Conservation (phyloP, 2,329 filamentous ascomycete species). For the Mollisiaceae sp. region DNA sequence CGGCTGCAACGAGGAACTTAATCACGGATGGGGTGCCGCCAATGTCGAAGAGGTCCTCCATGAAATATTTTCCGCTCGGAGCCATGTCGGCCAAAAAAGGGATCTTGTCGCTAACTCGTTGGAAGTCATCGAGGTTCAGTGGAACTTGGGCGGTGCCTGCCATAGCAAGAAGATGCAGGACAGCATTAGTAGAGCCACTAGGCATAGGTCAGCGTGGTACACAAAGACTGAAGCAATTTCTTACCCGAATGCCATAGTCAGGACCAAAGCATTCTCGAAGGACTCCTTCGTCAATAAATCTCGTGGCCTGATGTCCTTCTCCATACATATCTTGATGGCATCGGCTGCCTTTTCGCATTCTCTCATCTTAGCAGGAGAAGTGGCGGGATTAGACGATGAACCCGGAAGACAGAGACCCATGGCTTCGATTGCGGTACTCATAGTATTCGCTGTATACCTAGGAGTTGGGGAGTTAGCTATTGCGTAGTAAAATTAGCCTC, state of each 20-base stretch:
- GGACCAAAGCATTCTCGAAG: slow-evolving; percentile 74
- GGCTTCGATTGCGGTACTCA: slow-evolving; percentile 75
- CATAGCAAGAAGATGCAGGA: slow-evolving; percentile 75
- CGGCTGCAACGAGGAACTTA: slow-evolving; percentile 80
- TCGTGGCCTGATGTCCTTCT: slow-evolving; percentile 69
- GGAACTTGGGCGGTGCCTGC: slow-evolving; percentile 70
- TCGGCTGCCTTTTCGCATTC: slow-evolving; percentile 73
- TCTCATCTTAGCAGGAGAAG: slow-evolving; percentile 71
- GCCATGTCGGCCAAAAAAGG: slow-evolving; percentile 75
- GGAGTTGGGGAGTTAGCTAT: no score
- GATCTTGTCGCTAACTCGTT: slow-evolving; percentile 71
- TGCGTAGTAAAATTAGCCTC: no score
- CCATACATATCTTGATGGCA: slow-evolving; percentile 71
- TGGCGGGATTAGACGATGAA: slow-evolving; percentile 71
- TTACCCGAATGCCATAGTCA: slow-evolving; percentile 72
- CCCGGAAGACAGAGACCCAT: slow-evolving; percentile 73
- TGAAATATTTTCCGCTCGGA: slow-evolving; percentile 82
- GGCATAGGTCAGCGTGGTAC: slow-evolving; percentile 13
- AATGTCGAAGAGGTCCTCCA: slow-evolving; percentile 86
- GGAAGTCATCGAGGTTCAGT: slow-evolving; percentile 70
- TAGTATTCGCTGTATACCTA: slow-evolving; percentile 71
- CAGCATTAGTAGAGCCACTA: slow-evolving; percentile 69
- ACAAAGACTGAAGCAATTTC: not conserved
- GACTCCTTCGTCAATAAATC: slow-evolving; percentile 72
- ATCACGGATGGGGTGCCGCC: slow-evolving; percentile 86